Evolutionary conservation across 768 basidiomycete genomes (phyloP), one percentile per base, ranked within the genome.

Genomic region (Clitopilus passeckerianus): DNA sequence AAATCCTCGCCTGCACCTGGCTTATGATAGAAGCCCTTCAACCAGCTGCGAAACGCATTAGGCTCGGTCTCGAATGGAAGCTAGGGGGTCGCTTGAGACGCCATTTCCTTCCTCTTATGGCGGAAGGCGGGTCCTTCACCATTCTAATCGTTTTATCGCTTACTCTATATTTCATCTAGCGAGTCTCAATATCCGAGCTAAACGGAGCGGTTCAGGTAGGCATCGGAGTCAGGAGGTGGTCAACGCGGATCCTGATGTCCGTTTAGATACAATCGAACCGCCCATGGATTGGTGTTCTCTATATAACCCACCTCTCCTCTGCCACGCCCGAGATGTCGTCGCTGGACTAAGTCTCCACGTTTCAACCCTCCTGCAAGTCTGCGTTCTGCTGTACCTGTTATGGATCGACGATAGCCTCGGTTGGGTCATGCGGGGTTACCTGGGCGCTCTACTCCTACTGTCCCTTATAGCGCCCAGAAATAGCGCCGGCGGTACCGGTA

Each of bases 401-500:
- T 60, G 5, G 16, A 59, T 63, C 15, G 60, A 59, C 24, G 59
- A 56, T 4, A 34, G 56, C 10, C 57, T 61, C 8, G 70, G 72
- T 63, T 61, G 69, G 44, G 54, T 60, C 30, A 64, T 65, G 1
- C 60, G 78, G 34, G 59, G 61, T 6, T 59, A 67, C 22, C 61
- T 78, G 24, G 64, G 66, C 15, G 53, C 68, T 6, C 73, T 72
- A 41, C 67, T 73, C 20, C 20, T 72, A 0, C 63, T 76, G 12
- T 63, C 68, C 20, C 68, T 75, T 43, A 55, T 73, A 6, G 64
- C 70, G 2, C 80, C 77, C 14, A 63, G 57, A 0, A 74, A 74
- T 57, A 72, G 67, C 2, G 69, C 72, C 15, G 72, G 73, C 0
- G 73, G 71, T n/a, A 69, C 67, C 57, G 74, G 78, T 77, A 35